Percentiles rank a stretch among this genome's conserved stretches.
phyloP scores from a whole-genome alignment of 306 rosid species.

The Dalbergia oliveri region DNA sequence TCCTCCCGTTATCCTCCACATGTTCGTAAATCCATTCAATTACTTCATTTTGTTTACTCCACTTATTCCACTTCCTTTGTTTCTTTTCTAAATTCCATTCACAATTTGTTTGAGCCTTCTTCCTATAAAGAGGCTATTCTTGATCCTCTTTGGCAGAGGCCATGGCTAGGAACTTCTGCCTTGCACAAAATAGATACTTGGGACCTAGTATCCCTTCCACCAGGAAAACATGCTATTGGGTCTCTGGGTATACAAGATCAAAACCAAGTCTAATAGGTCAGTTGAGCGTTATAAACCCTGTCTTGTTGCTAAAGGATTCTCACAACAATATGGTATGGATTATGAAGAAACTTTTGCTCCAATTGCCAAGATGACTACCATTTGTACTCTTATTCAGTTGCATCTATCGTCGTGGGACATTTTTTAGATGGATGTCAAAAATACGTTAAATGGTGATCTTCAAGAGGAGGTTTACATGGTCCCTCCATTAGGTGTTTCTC shows the following conservation, averaged over 20 bases:
- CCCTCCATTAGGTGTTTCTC: no score
- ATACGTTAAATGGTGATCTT: no score
- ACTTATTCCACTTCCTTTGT: no score
- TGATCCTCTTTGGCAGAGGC: neutral
- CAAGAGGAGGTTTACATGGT: no score
- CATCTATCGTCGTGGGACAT: no score
- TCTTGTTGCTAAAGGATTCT: neutral
- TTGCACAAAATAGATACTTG: no score
- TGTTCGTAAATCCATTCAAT: neutral
- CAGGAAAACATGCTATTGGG: neutral
- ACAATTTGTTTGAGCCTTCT: neutral
- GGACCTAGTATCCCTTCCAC: neutral
- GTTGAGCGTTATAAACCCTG: no score
- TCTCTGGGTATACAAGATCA: neutral
- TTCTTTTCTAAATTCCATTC: neutral
- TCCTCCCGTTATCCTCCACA: neutral
- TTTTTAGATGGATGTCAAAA: no score
- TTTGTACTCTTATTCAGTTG: no score
- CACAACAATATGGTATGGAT: no score
- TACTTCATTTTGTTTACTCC: neutral
- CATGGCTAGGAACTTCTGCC: neutral
- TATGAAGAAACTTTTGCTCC: neutral
- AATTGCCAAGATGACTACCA: no score
- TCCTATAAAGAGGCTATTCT: neutral
- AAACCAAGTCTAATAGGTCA: no score